Percentiles rank a stretch among this genome's conserved stretches.
Evolutionary conservation across 768 basidiomycete genomes (phyloP).

Genomic region (Dacryopinax spathularia): DNA sequence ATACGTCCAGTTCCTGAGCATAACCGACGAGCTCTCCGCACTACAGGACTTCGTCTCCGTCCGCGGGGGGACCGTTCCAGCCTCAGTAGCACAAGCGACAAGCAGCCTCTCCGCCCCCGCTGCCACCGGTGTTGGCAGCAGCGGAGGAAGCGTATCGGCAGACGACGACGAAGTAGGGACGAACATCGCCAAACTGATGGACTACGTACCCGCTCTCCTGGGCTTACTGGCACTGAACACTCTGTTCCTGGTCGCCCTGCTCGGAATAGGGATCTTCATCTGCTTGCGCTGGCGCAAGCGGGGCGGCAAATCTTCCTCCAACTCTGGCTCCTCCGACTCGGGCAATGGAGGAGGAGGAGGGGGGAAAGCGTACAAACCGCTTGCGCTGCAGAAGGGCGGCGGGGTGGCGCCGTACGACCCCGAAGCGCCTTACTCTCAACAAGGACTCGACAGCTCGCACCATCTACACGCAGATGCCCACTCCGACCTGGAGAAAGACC

Average conservation of each 20-base stretch:
- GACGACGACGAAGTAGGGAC: slow-evolving; percentile 42
- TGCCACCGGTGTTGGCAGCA: slow-evolving; percentile 26
- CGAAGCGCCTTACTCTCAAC: not conserved
- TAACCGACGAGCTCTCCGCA: slow-evolving; percentile 48
- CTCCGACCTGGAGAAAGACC: not conserved
- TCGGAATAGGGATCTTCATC: slow-evolving; percentile 38
- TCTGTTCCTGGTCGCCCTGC: slow-evolving; percentile 45
- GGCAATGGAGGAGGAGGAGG: not conserved
- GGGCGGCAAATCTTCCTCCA: not conserved
- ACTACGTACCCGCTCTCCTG: slow-evolving; percentile 57
- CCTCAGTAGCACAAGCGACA: not conserved
- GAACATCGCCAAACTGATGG: slow-evolving; percentile 48
- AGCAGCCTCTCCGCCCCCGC: slow-evolving; percentile 33
- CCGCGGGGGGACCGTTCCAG: slow-evolving; percentile 46
- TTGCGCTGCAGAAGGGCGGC: not conserved
- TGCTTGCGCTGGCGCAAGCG: slow-evolving; percentile 29
- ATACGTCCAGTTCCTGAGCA: slow-evolving; percentile 57
- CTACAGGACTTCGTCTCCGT: slow-evolving; percentile 52
- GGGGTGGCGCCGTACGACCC: not conserved
- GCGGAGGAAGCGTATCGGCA: slow-evolving; percentile 37
- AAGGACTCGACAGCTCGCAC: not conserved
- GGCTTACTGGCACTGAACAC: slow-evolving; percentile 68
- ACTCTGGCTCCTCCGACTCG: not conserved
- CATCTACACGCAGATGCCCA: not conserved
- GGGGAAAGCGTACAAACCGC: not conserved